Conservation (phyloP, 2,329 filamentous ascomycete genomes). For the Pseudogymnoascus sp. region DNA sequence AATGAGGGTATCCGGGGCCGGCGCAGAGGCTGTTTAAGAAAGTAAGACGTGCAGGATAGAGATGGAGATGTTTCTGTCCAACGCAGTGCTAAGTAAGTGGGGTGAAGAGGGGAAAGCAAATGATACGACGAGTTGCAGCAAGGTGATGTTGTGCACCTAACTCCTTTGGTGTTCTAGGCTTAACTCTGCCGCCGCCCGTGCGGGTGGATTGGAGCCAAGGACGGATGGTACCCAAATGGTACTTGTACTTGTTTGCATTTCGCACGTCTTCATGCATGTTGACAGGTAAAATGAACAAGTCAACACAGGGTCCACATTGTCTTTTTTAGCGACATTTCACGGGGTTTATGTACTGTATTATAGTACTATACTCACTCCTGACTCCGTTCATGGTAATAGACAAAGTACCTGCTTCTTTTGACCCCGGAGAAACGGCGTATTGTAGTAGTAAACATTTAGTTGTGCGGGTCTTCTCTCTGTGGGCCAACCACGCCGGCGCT, state of each 20-base stretch:
- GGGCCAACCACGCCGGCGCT: background rate
- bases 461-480: background rate
- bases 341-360: too few relatives aligned
- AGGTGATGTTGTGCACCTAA: constrained; percentile 4
- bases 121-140: constrained; percentile 8
- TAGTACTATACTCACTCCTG: too few relatives aligned
- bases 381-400: background rate
- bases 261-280: background rate
- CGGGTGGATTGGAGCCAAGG: constrained; percentile 7
- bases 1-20: constrained; percentile 5
- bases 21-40: constrained; percentile 3
- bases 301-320: background rate
- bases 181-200: constrained; percentile 3
- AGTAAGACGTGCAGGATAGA: constrained; percentile 8
- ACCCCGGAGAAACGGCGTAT: background rate
- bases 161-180: constrained; percentile 7
- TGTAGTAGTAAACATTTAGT: background rate
- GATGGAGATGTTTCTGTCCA: constrained; percentile 3
- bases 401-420: constrained; percentile 2
- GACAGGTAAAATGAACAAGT: background rate
- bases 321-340: background rate
- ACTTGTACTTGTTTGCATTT: background rate
- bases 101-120: constrained; percentile 5
- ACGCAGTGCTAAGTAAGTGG: constrained; percentile 3
- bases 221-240: background rate